Evolutionary conservation across 345 rosid species (phyloP), one percentile per base, ranked within the genome.

Genomic region (Melaleuca alternifolia): DNA sequence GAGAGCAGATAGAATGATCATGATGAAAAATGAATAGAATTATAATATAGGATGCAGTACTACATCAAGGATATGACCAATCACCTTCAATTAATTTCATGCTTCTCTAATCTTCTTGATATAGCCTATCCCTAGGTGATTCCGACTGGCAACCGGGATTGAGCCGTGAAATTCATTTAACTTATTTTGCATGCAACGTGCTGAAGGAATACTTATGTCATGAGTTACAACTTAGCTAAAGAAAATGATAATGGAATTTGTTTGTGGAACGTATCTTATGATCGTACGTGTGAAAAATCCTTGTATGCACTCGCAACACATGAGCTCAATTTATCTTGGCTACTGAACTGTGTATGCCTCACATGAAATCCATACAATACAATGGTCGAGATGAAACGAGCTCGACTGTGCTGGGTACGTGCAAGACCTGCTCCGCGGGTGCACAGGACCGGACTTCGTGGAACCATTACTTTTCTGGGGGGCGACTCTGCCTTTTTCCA

Each of bases 21-120:
- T 12, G 33, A n/a, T 4, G 18, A 59, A 13, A 59, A 59, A 59
- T 59, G 0, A 59, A 59, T 59, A n/a, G 16, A 59, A n/a, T n/a
- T 59, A 16, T 13, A 13, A n/a, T 33, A 13, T 59, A n/a, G 18
- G 7, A n/a, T 59, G 71, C 71, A 6, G 0, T 59, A 28, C 18
- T 59, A 4, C 71, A 6, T 59, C n/a, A 14, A 33, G 18, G 18
- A 59, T 6, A 59, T 59, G 18, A 59, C 18, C 9, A 59, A 59
- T n/a, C 37, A 0, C 2, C 5, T 59, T 59, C 30, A 14, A 0
- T 59, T 59, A 59, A 59, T n/a, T n/a, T 59, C 0, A 0, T n/a
- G 30, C n/a, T n/a, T 59, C 71, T 59, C 18, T 59, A n/a, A 0
- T 59, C 12, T 59, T 52, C 15, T 13, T n/a, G 5, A 5, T 59